Conservation (phyloP, 2,329 filamentous ascomycete species). For the Colletotrichum agaves region DNA sequence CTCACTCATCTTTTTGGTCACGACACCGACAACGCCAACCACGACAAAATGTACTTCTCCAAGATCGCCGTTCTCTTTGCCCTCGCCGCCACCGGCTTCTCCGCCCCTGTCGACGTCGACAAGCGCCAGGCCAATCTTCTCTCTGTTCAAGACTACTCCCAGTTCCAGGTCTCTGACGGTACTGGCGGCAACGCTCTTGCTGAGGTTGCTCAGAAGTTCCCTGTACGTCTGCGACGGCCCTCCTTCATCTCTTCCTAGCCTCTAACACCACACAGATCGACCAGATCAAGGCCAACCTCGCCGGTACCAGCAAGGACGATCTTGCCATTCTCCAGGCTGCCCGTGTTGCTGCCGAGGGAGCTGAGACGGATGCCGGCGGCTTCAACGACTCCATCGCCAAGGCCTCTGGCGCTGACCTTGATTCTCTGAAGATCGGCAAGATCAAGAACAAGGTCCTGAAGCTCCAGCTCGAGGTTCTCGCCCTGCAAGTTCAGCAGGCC, state of each 20-base stretch:
- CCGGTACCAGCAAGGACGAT: slow-evolving; percentile 58
- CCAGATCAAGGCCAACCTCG: slow-evolving; percentile 50
- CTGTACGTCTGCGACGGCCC: slow-evolving; percentile 48
- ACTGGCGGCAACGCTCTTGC: slow-evolving; percentile 62
- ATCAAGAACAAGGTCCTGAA: slow-evolving; percentile 72
- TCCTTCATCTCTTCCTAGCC: no score
- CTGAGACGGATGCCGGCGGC: slow-evolving; percentile 57
- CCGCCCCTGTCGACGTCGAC: slow-evolving; percentile 41
- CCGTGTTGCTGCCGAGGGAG: slow-evolving; percentile 60
- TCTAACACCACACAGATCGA: slow-evolving; percentile 20
- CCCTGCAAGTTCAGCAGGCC: slow-evolving; percentile 62
- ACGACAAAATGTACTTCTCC: slow-evolving; percentile 50
- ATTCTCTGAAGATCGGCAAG: slow-evolving; percentile 64
- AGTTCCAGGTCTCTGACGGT: slow-evolving; percentile 61
- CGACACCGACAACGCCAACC: slow-evolving; percentile 21
- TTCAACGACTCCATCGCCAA: slow-evolving; percentile 65
- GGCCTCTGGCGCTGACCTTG: slow-evolving; percentile 53
- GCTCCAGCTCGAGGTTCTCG: slow-evolving; percentile 62
- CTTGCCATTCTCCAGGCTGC: slow-evolving; percentile 62
- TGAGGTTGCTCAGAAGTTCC: slow-evolving; percentile 65
- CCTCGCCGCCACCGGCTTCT: slow-evolving; percentile 49
- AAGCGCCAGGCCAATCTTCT: slow-evolving; percentile 40
- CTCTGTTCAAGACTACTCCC: slow-evolving; percentile 32
- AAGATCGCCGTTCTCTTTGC: slow-evolving; percentile 50
- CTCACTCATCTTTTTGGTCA: slow-evolving; percentile 10